phyloP scores from a whole-genome alignment of 2,329 filamentous ascomycete genomes.

The Chrysoporthe austroafricana region DNA sequence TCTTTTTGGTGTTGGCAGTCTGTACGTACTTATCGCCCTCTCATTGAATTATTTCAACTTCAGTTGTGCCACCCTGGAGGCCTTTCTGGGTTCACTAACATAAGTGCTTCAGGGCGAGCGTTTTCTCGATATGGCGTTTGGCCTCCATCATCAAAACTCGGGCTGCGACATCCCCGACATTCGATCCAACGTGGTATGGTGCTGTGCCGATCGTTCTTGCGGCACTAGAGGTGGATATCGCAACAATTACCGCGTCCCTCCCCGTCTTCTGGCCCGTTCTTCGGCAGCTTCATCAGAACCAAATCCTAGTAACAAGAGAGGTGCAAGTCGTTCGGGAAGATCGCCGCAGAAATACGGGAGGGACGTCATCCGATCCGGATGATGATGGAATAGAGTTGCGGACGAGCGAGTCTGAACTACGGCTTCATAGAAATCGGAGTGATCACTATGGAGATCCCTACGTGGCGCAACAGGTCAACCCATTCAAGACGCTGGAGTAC shows the following conservation, averaged over 20 bases:
- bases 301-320: constrained; percentile 25
- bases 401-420: constrained; percentile 16
- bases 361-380: constrained; percentile 11
- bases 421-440: constrained; percentile 3
- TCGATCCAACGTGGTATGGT: constrained; percentile 44
- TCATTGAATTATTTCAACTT: not conserved
- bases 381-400: constrained; percentile 26
- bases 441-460: constrained; percentile 22
- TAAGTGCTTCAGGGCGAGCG: constrained; percentile 33
- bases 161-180: constrained; percentile 39
- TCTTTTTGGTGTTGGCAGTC: constrained; percentile 38
- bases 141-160: constrained; percentile 36
- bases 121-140: constrained; percentile 40
- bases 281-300: constrained; percentile 1
- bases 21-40: constrained; percentile 32
- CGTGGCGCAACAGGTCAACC: constrained; percentile 22
- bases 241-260: constrained; percentile 18
- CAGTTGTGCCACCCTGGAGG: not conserved
- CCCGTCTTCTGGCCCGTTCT: constrained; percentile 32
- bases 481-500: constrained; percentile 18
- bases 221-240: constrained; percentile 39
- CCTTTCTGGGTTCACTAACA: not conserved
- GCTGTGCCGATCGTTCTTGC: constrained; percentile 40
- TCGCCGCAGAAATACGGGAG: constrained; percentile 14
- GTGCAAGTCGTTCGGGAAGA: constrained; percentile 26